Conservation (phyloP, 768 basidiomycete species). For the Thelephora ganbajun region DNA sequence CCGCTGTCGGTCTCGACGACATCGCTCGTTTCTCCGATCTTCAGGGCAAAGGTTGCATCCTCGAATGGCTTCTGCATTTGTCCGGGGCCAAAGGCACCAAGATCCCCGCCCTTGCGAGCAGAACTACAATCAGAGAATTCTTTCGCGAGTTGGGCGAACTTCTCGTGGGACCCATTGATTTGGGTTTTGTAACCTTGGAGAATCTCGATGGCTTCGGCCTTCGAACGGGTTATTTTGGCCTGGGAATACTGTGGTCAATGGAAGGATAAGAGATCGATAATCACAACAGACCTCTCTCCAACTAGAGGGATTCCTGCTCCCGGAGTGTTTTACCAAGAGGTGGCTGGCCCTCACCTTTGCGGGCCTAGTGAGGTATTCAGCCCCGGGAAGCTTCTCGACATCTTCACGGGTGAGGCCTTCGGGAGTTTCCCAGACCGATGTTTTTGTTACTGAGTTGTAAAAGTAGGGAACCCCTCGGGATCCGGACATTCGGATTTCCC, state of each 20-base stretch:
- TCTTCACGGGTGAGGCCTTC: slow-evolving; percentile 45
- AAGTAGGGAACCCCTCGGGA: slow-evolving; percentile 76
- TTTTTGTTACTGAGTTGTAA: slow-evolving; percentile 57
- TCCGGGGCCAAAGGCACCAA: slow-evolving; percentile 71
- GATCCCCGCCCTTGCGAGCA: slow-evolving; percentile 69
- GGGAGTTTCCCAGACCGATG: slow-evolving; percentile 76
- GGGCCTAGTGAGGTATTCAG: slow-evolving; percentile 31
- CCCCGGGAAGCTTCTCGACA: slow-evolving; percentile 51
- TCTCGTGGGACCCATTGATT: slow-evolving; percentile 38
- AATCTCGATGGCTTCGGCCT: slow-evolving; percentile 81
- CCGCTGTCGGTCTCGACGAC: slow-evolving; percentile 87
- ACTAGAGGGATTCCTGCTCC: slow-evolving; percentile 64
- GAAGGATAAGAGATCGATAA: slow-evolving; percentile 1
- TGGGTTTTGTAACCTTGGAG: slow-evolving; percentile 47
- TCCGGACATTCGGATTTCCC: slow-evolving; percentile 84
- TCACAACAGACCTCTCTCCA: slow-evolving; percentile 60
- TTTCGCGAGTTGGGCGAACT: slow-evolving; percentile 65
- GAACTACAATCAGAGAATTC: slow-evolving; percentile 84
- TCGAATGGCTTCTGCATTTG: slow-evolving; percentile 99
- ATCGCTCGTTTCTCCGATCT: slow-evolving; percentile 66
- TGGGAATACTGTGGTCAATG: slow-evolving; percentile 14
- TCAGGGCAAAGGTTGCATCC: slow-evolving; percentile 64
- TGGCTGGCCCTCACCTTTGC: slow-evolving; percentile 86
- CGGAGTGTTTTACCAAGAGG: slow-evolving; percentile 83
- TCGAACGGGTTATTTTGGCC: slow-evolving; percentile 69